A percentile compares a stretch with the other conserved stretches of the same genome.
phyloP scores from a whole-genome alignment of 192 early-diverging fungal genomes.

The Umbelopsis sp. region DNA sequence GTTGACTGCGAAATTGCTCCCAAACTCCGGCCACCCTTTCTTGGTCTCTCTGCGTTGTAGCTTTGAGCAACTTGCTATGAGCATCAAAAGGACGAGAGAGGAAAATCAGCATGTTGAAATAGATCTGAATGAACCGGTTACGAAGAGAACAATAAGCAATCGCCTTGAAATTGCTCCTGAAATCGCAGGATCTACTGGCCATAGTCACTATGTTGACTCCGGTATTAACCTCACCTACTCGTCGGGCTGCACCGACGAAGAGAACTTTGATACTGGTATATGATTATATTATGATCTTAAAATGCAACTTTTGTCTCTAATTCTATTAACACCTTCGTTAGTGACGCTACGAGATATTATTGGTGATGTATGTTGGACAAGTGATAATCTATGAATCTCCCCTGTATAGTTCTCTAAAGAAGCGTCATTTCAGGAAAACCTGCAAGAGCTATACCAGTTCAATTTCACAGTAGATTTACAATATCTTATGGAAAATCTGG shows the following conservation, averaged over 20 bases:
- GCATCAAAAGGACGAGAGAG: not conserved
- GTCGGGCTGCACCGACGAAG: not conserved
- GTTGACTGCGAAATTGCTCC: not conserved
- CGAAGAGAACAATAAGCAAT: not conserved
- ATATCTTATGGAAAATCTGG: not conserved
- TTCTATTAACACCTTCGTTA: not conserved
- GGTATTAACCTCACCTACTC: not conserved
- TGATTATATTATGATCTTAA: too few relatives aligned
- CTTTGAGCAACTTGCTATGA: not conserved
- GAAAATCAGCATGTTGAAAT: not conserved
- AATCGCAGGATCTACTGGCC: not conserved
- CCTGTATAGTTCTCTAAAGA: not conserved
- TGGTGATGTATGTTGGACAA: not conserved
- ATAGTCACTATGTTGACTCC: not conserved
- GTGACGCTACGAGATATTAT: not conserved
- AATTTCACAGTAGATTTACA: slow-evolving; percentile 2
- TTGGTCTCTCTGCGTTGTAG: not conserved
- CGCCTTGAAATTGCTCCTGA: not conserved
- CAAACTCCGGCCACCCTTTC: not conserved
- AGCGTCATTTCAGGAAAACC: not conserved
- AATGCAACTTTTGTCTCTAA: not conserved
- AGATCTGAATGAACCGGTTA: not conserved
- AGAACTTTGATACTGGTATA: slow-evolving; percentile 15
- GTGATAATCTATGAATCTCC: not conserved
- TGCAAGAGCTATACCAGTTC: slow-evolving; percentile 1